Percentiles rank a stretch among this genome's conserved stretches.
These are phyloP conservation scores for Tolypocladium tropicale DNA, from an alignment of 2,329 filamentous ascomycete genomes.

Conservation along the genomic window DNA sequence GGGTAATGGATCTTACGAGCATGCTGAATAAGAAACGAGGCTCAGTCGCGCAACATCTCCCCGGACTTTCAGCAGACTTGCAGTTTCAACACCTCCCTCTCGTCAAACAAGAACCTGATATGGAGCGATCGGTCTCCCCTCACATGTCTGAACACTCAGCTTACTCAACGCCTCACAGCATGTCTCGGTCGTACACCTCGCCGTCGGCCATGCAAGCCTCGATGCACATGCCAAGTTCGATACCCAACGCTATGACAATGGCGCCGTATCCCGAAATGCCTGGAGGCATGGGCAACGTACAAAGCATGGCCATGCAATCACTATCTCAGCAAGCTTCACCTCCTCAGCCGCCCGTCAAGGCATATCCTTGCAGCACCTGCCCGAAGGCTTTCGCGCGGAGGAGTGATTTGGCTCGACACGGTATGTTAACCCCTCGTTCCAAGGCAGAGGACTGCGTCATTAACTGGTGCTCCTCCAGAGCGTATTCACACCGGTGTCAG, in stretches of 20 bases:
- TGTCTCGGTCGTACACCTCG: constrained; percentile 41
- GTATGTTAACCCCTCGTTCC: constrained; percentile 32
- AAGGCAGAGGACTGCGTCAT: background rate
- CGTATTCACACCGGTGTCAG: constrained; percentile 88
- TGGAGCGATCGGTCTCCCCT: constrained; percentile 47
- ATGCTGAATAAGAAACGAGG: constrained; percentile 40
- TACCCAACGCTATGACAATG: constrained; percentile 31
- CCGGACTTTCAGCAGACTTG: constrained; percentile 20
- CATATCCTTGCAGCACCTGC: constrained; percentile 84
- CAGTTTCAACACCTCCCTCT: constrained; percentile 18
- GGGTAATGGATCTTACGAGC: constrained; percentile 43
- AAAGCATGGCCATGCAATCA: constrained; percentile 28
- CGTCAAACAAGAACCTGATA: constrained; percentile 25
- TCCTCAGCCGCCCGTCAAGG: constrained; percentile 40
- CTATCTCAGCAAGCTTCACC: constrained; percentile 22
- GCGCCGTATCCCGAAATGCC: constrained; percentile 26
- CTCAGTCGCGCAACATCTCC: constrained; percentile 20
- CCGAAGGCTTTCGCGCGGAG: constrained; percentile 84
- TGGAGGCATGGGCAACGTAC: constrained; percentile 21
- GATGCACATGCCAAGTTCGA: constrained; percentile 34
- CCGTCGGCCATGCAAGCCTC: constrained; percentile 40
- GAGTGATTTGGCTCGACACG: constrained; percentile 89
- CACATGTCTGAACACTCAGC: constrained; percentile 51
- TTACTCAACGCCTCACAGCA: constrained; percentile 38
- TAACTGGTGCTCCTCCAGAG: constrained; percentile 50